A percentile compares a stretch with the other conserved stretches of the same genome.
These are phyloP conservation scores for Saccharomycopsis fibuligera DNA, from an alignment of 805 yeast species.

Conservation along the genomic window DNA sequence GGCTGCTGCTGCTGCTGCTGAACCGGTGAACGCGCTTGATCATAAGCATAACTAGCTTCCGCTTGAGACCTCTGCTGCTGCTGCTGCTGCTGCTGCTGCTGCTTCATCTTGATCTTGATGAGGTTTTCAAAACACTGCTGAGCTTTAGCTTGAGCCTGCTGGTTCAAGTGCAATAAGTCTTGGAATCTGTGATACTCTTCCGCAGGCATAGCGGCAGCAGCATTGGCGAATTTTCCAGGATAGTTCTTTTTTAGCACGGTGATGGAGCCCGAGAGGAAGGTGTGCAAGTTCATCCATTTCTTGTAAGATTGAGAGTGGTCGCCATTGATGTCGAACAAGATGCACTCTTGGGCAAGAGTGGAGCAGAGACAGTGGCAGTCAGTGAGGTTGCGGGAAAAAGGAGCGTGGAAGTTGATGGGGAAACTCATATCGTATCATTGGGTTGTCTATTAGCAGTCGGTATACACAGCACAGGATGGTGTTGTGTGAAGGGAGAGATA, in stretches of 20 bases:
- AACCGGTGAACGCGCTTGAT: no score
- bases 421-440: conserved; percentile 13
- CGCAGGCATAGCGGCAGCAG: background rate
- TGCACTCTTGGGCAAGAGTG: conserved; percentile 11
- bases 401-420: conserved; percentile 6
- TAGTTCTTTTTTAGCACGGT: conserved; percentile 10
- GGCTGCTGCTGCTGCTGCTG: no score
- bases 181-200: conserved; percentile 2
- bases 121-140: conserved; percentile 18
- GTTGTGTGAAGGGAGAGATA: no score
- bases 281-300: conserved; percentile 21
- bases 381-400: conserved; percentile 11
- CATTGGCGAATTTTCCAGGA: conserved; percentile 5
- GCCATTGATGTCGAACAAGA: conserved; percentile 11
- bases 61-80: background rate
- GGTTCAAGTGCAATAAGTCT: conserved; percentile 1
- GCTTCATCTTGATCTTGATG: conserved; percentile 2
- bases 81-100: background rate
- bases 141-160: conserved; percentile 13
- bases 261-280: conserved; percentile 10
- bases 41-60: background rate
- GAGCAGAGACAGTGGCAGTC: conserved; percentile 14
- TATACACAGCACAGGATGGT: no score
- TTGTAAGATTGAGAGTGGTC: conserved; percentile 17
- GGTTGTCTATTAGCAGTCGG: no score